phyloP scores from a whole-genome alignment of 768 basidiomycete species.

The Amanita rimosa region DNA sequence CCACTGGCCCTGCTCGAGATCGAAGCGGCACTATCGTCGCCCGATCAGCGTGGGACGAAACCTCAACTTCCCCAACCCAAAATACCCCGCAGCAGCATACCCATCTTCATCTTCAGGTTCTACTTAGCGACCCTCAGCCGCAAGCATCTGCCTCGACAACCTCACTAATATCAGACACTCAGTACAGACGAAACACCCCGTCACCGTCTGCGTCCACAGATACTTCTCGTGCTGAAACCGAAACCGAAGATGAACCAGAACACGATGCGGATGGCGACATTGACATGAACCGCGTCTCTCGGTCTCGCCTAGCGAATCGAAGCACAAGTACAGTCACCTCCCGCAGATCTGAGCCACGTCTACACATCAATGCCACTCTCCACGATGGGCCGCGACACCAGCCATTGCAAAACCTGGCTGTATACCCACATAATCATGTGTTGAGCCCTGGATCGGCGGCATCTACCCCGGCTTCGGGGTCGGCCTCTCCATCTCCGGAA shows the following conservation, averaged over 20 bases:
- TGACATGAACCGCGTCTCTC: conserved; percentile 22
- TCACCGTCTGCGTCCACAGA: conserved; percentile 29
- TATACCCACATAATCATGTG: not conserved
- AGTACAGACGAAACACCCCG: conserved; percentile 15
- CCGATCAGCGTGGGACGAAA: conserved; percentile 45
- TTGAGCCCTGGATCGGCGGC: conserved; percentile 3
- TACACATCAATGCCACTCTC: not conserved
- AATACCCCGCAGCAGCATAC: conserved; percentile 8
- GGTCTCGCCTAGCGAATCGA: not conserved
- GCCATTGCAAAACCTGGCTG: not conserved
- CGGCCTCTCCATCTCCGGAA: conserved; percentile 22
- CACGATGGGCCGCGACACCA: conserved; percentile 13
- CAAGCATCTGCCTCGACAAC: conserved; percentile 10
- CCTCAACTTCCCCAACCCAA: conserved; percentile 2
- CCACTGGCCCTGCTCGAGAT: conserved; percentile 29
- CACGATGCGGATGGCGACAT: conserved; percentile 55
- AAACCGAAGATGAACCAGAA: conserved; percentile 73
- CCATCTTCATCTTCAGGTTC: conserved; percentile 9
- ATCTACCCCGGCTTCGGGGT: conserved; percentile 15
- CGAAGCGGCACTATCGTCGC: conserved; percentile 70
- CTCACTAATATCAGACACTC: conserved; percentile 8
- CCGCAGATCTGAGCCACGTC: not conserved
- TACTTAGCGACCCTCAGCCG: conserved; percentile 6
- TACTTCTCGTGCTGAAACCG: conserved; percentile 57
- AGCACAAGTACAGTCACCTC: not conserved